Base-by-base conservation (phyloP, 1,139 yeast genomes). In the Nakaseomyces kungkrabaensis region DNA sequence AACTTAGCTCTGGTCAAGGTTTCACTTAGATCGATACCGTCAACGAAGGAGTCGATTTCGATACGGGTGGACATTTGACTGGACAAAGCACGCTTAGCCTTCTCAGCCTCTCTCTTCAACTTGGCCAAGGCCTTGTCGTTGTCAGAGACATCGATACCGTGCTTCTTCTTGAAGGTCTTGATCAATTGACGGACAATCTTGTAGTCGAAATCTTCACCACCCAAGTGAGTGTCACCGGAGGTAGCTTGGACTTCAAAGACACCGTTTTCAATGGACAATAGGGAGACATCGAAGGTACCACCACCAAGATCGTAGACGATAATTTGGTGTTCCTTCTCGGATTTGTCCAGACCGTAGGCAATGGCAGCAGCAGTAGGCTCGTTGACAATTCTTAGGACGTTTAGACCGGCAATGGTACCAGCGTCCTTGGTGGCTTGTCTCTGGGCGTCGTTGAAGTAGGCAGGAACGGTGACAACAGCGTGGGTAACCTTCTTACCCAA, bases 351-450 rank as follows among this genome's bases (percentile, higher is more conserved):
- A 57, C 97, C 97, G 73, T 88, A 88, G 56, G 97, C 96, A 70
- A 88, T 86, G 53, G 96, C 96, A 54, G 96, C 96, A 48, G 96
- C 96, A 53, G 96, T 88, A 57, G 96, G 96, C 75, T 88, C 96
- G 70, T 88, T 88, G 59, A 88, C 95, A 66, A 88, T 88, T 77
- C 96, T 85, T 68, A 88, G 78, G 54, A 88, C 92, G 64, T 85
- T 87, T 64, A 88, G 78, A 61, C 96, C 96, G 48, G 96, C 95
- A 75, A 88, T 88, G 52, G 86, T 80, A 75, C 96, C 96, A 48
- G 96, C 96, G 68, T 88, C 96, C 75, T 88, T 88, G 56, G 96
- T 87, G 58, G 96, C 96, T 72, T 88, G 96, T 76, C 96, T 84
- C 75, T 89, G 97, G 55, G 96, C 95, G 73, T 89, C 96, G 69